These are phyloP conservation scores for Fusarium euwallaceae DNA, from an alignment of 2,329 filamentous ascomycete genomes.

Conservation along the genomic window DNA sequence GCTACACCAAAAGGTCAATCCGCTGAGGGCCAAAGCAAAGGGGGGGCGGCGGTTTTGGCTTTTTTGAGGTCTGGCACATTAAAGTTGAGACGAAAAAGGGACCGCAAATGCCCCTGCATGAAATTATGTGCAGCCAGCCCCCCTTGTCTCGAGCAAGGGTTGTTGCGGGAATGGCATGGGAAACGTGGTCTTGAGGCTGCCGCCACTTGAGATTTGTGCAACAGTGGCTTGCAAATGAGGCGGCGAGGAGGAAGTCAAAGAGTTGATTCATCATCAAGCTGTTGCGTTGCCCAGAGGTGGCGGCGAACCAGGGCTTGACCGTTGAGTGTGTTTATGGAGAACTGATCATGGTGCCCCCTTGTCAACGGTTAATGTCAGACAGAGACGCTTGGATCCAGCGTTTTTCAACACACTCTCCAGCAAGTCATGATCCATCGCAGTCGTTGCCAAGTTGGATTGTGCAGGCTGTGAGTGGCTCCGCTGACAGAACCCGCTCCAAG, in stretches of 20 bases:
- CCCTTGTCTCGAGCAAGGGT: conserved; percentile 22
- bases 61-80: conserved; percentile 6
- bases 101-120: conserved; percentile 36
- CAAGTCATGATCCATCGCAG: not conserved
- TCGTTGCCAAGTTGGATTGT: not conserved
- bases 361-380: conserved; percentile 9
- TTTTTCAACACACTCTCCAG: not conserved
- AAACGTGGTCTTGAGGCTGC: conserved; percentile 31
- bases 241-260: not conserved
- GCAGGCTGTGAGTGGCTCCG: not conserved
- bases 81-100: conserved; percentile 26
- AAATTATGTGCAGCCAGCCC: conserved; percentile 28
- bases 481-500: conserved; percentile 19
- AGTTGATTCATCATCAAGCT: not conserved
- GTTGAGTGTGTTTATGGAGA: conserved; percentile 14
- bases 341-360: conserved; percentile 7
- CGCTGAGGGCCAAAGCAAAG: conserved; percentile 2
- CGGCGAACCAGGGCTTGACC: conserved; percentile 15
- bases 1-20: conserved; percentile 20
- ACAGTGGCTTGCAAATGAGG: conserved; percentile 20
- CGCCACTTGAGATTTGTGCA: conserved; percentile 30
- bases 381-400: conserved; percentile 3
- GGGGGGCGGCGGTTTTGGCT: not conserved
- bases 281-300: conserved; percentile 1
- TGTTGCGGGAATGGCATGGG: not conserved